Evolutionary conservation across 441 rosid genomes (phyloP), one percentile per base, ranked within the genome.

Genomic region (Theobroma grandiflorum): DNA sequence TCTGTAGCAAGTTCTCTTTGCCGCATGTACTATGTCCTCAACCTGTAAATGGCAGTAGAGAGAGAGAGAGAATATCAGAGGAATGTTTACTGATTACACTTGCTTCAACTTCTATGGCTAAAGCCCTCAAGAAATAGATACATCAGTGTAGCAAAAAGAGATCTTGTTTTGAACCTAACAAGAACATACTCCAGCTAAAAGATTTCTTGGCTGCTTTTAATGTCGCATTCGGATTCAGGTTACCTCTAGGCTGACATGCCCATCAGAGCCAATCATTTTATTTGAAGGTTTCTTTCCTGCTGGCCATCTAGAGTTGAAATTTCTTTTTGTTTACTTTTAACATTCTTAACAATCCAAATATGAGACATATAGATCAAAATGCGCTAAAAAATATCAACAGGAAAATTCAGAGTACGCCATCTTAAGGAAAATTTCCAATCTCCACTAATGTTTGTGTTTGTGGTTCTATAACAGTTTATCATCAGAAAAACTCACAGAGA

Each of bases 21-120:
- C 93, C n/a, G 96, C 98, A 80, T 92, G 91, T 18, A 91, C 91
- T 43, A 93, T 91, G 79, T 94, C 97, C 80, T 91, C 95, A 71
- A 90, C 81, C 98, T 93, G 88, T 69, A 77, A 18, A 79, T 38
- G 8, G 8, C 76, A 52, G 8, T 3, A 45, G 7, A 43, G 33
- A n/a, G 35, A 22, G 35, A 64, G 0, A 22, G 33, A 20, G 14
- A 26, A 61, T 26, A 61, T 9, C 7, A 26, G 26, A 61, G 35
- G 9, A 20, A 3, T 61, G 5, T 42, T 42, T 6, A 42, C 45
- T 42, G 45, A 42, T 42, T 42, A 12, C 53, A 50, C 2, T 50
- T 50, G 53, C 3, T 14, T 50, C 53, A 50, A 14, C 4, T 50
- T 50, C 3, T 14, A 4, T 14, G 53, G 53, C 53, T 50, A 50